Conservation (phyloP, 371 early-diverging fungal species). For the Actinomortierella wolfii region DNA sequence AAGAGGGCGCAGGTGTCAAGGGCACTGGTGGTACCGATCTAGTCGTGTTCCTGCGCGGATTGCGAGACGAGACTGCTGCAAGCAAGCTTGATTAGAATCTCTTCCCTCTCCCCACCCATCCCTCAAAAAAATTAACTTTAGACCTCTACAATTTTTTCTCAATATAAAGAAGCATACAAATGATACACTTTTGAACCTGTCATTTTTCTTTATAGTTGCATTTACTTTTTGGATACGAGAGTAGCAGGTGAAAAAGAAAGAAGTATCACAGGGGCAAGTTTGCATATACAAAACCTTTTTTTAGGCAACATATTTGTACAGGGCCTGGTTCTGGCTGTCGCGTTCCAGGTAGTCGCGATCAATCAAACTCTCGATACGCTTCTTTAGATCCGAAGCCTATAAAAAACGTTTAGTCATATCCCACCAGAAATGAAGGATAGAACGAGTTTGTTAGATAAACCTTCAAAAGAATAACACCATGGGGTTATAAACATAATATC, state of each 20-base stretch:
- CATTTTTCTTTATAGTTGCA: too few species aligned
- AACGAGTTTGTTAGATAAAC: constrained; percentile 11
- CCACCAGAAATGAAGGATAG: too few species aligned
- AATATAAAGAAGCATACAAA: too few species aligned
- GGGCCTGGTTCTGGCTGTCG: constrained; percentile 60
- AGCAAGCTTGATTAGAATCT: constrained; percentile 29
- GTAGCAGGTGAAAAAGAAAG: not conserved
- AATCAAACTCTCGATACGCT: constrained; percentile 88
- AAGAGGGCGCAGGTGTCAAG: constrained; percentile 12
- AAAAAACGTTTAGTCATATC: too few species aligned
- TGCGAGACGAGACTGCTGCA: constrained; percentile 64
- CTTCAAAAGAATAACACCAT: not conserved
- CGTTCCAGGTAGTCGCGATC: constrained; percentile 92
- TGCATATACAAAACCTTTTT: too few species aligned
- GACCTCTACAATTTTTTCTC: not conserved
- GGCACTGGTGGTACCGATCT: constrained; percentile 38
- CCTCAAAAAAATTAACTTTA: constrained; percentile 6
- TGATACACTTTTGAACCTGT: too few species aligned
- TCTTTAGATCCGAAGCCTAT: constrained; percentile 79
- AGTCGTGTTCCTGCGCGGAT: constrained; percentile 53
- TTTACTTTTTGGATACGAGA: too few species aligned
- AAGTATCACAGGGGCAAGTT: too few species aligned
- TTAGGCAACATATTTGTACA: constrained; percentile 65
- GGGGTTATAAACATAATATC: not conserved
- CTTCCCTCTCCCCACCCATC: too few species aligned